A percentile compares a stretch with the other conserved stretches of the same genome.
Conservation (phyloP, 257 asterid genomes). For the Scutellaria baicalensis region DNA sequence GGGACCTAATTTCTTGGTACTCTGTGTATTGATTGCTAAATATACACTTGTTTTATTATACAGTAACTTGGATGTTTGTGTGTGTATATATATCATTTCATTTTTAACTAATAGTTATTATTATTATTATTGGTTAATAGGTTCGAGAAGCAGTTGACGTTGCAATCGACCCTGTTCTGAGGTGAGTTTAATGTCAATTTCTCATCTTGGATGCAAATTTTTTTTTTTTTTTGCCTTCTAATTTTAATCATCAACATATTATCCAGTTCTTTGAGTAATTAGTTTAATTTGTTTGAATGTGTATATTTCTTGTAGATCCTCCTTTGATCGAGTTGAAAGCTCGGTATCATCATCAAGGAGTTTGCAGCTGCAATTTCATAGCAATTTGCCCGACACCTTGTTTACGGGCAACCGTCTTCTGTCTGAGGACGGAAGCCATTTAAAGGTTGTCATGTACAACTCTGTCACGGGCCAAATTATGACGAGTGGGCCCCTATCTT, state of each 20-base stretch:
- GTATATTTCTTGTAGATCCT: conserved; percentile 28
- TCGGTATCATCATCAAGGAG: conserved; percentile 34
- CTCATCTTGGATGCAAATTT: not conserved
- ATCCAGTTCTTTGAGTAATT: not conserved
- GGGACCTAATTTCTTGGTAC: too few species aligned
- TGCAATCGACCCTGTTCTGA: conserved; percentile 22
- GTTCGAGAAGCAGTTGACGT: conserved; percentile 57
- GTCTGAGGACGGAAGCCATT: conserved; percentile 21
- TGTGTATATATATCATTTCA: not conserved
- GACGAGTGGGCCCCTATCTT: conserved; percentile 53
- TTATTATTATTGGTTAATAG: conserved; percentile 28
- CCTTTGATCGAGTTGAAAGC: conserved; percentile 25
- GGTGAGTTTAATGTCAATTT: conserved; percentile 31
- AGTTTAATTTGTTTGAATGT: not conserved
- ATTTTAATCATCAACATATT: not conserved
- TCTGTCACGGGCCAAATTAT: conserved; percentile 27
- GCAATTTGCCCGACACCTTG: conserved; percentile 36
- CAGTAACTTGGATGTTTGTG: not conserved
- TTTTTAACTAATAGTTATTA: not conserved
- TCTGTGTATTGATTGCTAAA: too few species aligned
- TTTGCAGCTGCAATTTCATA: conserved; percentile 44
- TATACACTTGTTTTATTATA: too few species aligned
- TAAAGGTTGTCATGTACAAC: conserved; percentile 44
- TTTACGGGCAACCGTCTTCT: conserved; percentile 53
- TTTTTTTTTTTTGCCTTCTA: not conserved